Conservation (phyloP, 108 stramenopile genomes). For the Nitzschia sp. region DNA sequence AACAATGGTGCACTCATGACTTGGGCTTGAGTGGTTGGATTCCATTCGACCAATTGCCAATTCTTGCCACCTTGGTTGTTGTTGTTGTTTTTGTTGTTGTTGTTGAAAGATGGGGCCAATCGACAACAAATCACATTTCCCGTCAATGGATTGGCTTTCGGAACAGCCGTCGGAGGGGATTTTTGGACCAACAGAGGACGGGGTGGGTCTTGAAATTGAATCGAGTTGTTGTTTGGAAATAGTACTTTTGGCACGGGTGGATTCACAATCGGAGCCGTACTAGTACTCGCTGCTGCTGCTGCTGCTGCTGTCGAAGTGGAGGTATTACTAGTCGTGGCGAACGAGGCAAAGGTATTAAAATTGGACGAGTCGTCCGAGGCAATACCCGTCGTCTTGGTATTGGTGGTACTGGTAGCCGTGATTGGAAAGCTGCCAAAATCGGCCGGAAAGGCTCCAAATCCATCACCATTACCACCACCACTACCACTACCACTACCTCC, state of each 20-base stretch:
- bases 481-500: neutral
- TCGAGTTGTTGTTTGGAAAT: neutral
- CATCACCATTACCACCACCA: neutral
- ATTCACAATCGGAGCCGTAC: constrained; percentile 36
- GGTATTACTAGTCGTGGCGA: constrained; percentile 21
- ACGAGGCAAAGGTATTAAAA: no score
- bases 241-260: constrained; percentile 25
- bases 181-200: constrained; percentile 8
- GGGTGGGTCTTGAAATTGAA: constrained; percentile 9
- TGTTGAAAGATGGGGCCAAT: neutral
- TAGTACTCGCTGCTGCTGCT: constrained; percentile 7
- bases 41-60: constrained; percentile 30
- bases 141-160: constrained; percentile 63
- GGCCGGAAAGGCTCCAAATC: constrained; percentile 17
- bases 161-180: constrained; percentile 21
- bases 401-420: neutral
- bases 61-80: constrained; percentile 11
- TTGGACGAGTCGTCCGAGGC: neutral
- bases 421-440: constrained; percentile 24
- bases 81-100: neutral
- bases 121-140: constrained; percentile 70
- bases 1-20: constrained; percentile 51
- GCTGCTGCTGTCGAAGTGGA: neutral
- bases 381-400: neutral
- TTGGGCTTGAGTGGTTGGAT: constrained; percentile 50